Conservation (phyloP, 169 alveolate species). For the Plasmodium gonderi region DNA sequence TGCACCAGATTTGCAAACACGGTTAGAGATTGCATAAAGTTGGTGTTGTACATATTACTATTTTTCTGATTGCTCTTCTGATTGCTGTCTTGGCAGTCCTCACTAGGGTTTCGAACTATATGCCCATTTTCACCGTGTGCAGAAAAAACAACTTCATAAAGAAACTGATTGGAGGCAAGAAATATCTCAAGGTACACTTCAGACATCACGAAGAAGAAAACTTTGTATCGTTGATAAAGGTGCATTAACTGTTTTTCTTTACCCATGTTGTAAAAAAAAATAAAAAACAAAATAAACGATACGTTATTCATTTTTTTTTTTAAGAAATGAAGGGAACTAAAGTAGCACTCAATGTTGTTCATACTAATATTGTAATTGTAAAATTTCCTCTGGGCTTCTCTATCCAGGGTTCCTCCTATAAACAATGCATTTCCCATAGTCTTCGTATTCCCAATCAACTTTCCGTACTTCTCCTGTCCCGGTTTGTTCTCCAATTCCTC, state of each 20-base stretch:
- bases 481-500: neutral
- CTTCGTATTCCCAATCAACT: neutral
- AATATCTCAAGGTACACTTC: conserved; percentile 18
- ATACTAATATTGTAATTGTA: neutral
- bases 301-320: conserved; percentile 2
- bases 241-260: neutral
- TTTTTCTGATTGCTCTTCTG: neutral
- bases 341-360: neutral
- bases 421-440: neutral
- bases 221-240: neutral
- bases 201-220: neutral
- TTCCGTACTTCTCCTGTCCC: neutral
- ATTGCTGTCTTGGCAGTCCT: neutral
- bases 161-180: neutral
- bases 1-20: neutral
- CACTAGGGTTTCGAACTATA: neutral
- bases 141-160: neutral
- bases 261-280: conserved; percentile 7
- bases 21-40: neutral
- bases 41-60: neutral
- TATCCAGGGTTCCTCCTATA: neutral
- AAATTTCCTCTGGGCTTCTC: neutral
- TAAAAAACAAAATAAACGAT: conserved; percentile 17
- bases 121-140: neutral
- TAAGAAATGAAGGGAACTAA: conserved; percentile 3